Evolutionary conservation across 1,139 yeast species (phyloP).

Genomic region (Geotrichum klebahnii): DNA sequence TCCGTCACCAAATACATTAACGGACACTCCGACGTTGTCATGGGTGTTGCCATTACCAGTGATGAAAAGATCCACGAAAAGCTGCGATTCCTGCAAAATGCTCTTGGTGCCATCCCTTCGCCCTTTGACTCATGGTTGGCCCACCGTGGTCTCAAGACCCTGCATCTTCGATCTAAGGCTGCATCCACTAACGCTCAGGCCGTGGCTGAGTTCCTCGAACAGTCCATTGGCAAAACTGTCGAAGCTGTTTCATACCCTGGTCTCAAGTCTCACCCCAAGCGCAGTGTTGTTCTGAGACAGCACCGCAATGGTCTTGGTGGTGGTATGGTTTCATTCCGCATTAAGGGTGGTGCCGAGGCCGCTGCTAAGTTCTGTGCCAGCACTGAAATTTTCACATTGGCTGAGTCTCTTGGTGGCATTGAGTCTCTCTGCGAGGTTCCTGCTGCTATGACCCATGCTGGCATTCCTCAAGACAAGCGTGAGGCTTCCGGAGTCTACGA

Average conservation of each 20-base stretch:
- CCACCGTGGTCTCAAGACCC: constrained; percentile 85
- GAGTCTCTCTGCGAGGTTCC: constrained; percentile 86
- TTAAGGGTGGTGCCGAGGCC: constrained; percentile 73
- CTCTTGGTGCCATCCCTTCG: constrained; percentile 84
- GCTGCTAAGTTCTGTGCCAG: constrained; percentile 70
- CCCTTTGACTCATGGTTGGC: constrained; percentile 92
- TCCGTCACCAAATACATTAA: constrained; percentile 88
- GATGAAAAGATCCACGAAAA: constrained; percentile 56
- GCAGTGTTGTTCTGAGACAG: constrained; percentile 62
- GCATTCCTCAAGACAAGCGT: constrained; percentile 77
- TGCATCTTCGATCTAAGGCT: constrained; percentile 74
- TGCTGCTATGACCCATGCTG: constrained; percentile 90
- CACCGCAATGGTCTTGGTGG: constrained; percentile 87
- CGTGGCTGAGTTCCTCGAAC: constrained; percentile 63
- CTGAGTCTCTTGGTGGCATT: constrained; percentile 88
- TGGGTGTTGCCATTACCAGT: constrained; percentile 79
- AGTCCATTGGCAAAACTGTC: constrained; percentile 46
- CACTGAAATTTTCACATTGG: constrained; percentile 75
- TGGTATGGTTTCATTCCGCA: constrained; percentile 87
- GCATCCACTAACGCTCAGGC: constrained; percentile 63
- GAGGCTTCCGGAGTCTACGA: constrained; percentile 79
- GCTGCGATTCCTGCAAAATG: constrained; percentile 77
- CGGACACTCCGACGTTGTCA: constrained; percentile 89
- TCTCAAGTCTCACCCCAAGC: constrained; percentile 59
- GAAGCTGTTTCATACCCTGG: constrained; percentile 80